A percentile compares a stretch with the other conserved stretches of the same genome.
Evolutionary conservation across 2,329 filamentous ascomycete species (phyloP).

Genomic region (Aureobasidium lini): DNA sequence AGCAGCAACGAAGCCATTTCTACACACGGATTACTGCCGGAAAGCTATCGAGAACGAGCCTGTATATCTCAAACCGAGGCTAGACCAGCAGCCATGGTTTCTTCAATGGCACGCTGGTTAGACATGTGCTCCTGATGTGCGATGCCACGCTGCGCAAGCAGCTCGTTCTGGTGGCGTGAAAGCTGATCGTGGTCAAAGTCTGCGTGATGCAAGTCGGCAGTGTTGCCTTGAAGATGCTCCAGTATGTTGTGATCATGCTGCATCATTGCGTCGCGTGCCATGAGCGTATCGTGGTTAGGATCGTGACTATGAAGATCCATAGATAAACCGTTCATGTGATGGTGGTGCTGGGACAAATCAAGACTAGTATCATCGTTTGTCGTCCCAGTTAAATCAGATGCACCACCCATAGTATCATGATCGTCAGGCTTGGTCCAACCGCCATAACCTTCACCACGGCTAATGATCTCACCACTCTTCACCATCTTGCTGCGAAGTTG

Average conservation of each 20-base stretch:
- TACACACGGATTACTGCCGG: background rate
- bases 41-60: background rate
- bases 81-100: constrained; percentile 10
- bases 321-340: constrained; percentile 8
- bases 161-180: constrained; percentile 10
- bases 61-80: background rate
- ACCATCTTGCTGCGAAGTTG: constrained; percentile 32
- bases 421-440: constrained; percentile 27
- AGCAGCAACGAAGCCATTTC: background rate
- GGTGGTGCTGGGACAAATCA: constrained; percentile 8
- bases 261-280: constrained; percentile 12
- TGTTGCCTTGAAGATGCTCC: constrained; percentile 4
- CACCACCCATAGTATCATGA: constrained; percentile 26
- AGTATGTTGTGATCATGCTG: constrained; percentile 14
- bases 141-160: constrained; percentile 12
- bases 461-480: constrained; percentile 31
- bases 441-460: constrained; percentile 25
- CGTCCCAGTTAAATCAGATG: constrained; percentile 17
- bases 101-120: background rate
- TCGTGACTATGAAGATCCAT: constrained; percentile 9
- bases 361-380: background rate
- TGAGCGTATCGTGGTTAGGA: constrained; percentile 7
- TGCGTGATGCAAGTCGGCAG: constrained; percentile 5
- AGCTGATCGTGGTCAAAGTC: constrained; percentile 10
- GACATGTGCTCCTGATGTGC: constrained; percentile 11